A percentile compares a stretch with the other conserved stretches of the same genome.
phyloP scores from a whole-genome alignment of 148 eudicot species.

The Polygonum maritimum region DNA sequence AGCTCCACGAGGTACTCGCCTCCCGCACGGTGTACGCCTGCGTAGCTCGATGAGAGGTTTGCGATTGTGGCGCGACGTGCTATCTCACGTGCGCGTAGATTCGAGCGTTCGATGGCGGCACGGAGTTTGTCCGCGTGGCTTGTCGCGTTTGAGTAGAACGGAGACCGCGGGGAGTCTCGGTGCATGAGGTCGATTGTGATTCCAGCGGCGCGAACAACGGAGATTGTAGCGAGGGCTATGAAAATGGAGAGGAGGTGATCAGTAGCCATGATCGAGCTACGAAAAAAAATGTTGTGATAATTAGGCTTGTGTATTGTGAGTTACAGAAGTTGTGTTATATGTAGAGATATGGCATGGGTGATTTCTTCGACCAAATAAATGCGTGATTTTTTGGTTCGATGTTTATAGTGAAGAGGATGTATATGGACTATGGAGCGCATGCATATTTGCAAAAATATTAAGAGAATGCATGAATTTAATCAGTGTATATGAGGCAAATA shows the following conservation, averaged over 20 bases:
- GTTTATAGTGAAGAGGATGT: not conserved
- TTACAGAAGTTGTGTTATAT: not conserved
- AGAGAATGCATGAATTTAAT: not conserved
- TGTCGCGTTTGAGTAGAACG: not conserved
- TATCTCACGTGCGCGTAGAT: slow-evolving; percentile 8
- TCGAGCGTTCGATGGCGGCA: slow-evolving; percentile 13
- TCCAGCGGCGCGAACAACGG: not conserved
- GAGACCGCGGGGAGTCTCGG: slow-evolving; percentile 20
- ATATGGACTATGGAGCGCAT: not conserved
- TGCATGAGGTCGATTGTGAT: slow-evolving; percentile 21
- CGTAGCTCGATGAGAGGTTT: not conserved
- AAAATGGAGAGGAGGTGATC: not conserved
- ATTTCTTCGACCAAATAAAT: no score
- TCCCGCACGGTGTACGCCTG: slow-evolving; percentile 1
- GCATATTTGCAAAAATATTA: no score
- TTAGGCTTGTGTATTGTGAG: not conserved
- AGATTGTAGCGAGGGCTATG: not conserved
- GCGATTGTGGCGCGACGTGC: not conserved
- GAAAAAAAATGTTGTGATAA: no score
- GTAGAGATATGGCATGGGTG: no score
- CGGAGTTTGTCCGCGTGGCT: slow-evolving; percentile 5
- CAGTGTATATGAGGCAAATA: no score
- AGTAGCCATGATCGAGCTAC: not conserved
- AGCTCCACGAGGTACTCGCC: slow-evolving; percentile 24
- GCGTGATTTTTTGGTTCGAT: not conserved